Base-by-base conservation (phyloP, 2,329 filamentous ascomycete genomes). In the Exophiala sideris region DNA sequence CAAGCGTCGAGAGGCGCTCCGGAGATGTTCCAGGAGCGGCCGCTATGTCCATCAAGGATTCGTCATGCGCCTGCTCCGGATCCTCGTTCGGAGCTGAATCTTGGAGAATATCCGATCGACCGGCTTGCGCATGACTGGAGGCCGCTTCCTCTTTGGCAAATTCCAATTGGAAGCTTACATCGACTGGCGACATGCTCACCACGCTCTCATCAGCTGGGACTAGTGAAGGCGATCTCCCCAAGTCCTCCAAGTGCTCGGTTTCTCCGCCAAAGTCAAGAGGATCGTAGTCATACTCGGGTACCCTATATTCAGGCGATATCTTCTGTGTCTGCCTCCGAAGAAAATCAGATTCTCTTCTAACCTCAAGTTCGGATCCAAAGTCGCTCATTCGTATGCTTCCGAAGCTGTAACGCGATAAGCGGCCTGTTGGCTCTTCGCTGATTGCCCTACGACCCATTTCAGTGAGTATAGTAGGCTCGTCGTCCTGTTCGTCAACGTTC, bases 321-420 rank as follows among this genome's bases (percentile, higher is more conserved):
- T 73, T 70, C 9, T 42, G 41, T 21, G 39, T 45, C 18, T 57
- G 49, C 7, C 40, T 35, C 38, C 54, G 54, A 32, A 45, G 52
- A 42, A 48, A 45, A 34, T 52, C 50, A 32, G 55, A 53, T 33
- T 55, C 16, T 59, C 55, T 57, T 60, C 65, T n/a, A 65, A 66
- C 56, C 64, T 67, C 58, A 66, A 69, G 16, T 67, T 74, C 47
- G 63, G 70, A 50, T 69, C 69, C 76, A 60, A 81, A 81, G 52
- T 80, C 79, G 60, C 77, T 81, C 45, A 79, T 64, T 16, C 73
- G 66, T 18, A 68, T 64, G 46, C 66, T 70, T 10, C 68, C 71
- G 48, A 72, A 70, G 55, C 77, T 75, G 55, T 74, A 72, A 55
- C 73, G 71, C 10, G 71, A 74, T 12, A 75, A 48, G 24, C 70